These are phyloP conservation scores for Toxicodendron radicans DNA, from an alignment of 345 rosid genomes.

Conservation along the genomic window DNA sequence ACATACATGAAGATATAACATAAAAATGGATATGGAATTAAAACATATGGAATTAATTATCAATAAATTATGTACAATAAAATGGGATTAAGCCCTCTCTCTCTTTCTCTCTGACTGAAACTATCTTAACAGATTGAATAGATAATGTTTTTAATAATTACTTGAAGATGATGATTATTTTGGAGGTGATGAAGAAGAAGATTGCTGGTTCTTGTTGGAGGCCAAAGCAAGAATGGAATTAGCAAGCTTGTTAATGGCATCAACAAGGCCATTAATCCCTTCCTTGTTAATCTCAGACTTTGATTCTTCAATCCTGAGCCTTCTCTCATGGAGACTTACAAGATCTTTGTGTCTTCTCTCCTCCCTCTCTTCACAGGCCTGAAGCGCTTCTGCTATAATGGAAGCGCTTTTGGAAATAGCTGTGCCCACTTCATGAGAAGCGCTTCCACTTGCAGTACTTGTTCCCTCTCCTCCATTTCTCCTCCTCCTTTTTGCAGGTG, in stretches of 20 bases:
- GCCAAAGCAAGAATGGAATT: constrained; percentile 75
- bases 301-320: constrained; percentile 67
- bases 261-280: constrained; percentile 66
- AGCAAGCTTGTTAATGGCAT: constrained; percentile 84
- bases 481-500: constrained; percentile 64
- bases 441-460: constrained; percentile 29
- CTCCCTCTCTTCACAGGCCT: constrained; percentile 62
- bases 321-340: constrained; percentile 60
- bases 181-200: constrained; percentile 16
- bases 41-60: constrained; percentile 1
- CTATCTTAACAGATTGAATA: neutral
- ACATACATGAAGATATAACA: neutral
- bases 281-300: constrained; percentile 57
- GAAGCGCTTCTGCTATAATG: constrained; percentile 76
- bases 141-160: neutral
- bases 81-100: constrained; percentile 4
- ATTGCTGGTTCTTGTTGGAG: constrained; percentile 40
- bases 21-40: constrained; percentile 12
- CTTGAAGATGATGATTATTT: constrained; percentile 18
- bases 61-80: constrained; percentile 24
- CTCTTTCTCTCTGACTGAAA: neutral
- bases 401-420: constrained; percentile 78
- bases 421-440: constrained; percentile 41
- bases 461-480: constrained; percentile 33
- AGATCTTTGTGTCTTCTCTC: constrained; percentile 73